phyloP scores from a whole-genome alignment of 257 asterid species.

The Solanum phureja region DNA sequence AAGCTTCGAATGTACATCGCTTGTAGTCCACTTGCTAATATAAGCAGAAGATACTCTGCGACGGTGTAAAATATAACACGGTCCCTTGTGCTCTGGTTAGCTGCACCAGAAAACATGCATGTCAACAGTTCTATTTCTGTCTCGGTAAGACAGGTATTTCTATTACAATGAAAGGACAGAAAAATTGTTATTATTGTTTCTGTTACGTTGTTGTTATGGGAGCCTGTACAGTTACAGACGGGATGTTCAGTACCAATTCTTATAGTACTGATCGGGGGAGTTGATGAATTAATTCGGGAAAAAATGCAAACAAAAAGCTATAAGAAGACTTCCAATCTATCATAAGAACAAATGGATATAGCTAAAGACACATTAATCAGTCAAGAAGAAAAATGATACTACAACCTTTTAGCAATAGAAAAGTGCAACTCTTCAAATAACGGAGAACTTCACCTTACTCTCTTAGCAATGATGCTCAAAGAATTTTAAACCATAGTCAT shows the following conservation, averaged over 20 bases:
- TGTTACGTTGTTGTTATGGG: neutral
- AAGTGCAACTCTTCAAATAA: neutral
- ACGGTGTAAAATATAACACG: slow-evolving; percentile 72
- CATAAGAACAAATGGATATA: neutral
- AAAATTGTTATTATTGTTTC: no score
- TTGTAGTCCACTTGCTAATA: slow-evolving; percentile 54
- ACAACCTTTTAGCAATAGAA: neutral
- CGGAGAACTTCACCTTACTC: neutral
- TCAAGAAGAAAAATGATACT: neutral
- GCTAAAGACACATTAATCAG: neutral
- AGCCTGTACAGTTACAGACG: neutral
- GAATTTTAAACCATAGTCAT: neutral
- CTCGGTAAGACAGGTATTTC: neutral
- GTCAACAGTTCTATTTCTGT: neutral
- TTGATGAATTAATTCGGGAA: neutral
- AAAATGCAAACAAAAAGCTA: neutral
- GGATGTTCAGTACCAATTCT: neutral
- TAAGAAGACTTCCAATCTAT: neutral
- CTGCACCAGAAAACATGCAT: slow-evolving; percentile 33
- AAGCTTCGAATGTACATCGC: slow-evolving; percentile 55
- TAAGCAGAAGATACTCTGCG: slow-evolving; percentile 60
- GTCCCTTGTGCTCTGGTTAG: slow-evolving; percentile 68
- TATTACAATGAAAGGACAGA: neutral
- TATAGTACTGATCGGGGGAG: neutral
- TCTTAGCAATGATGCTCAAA: neutral